These are phyloP conservation scores for Eimeria necatrix DNA, from an alignment of 169 alveolate species.

Conservation along the genomic window DNA sequence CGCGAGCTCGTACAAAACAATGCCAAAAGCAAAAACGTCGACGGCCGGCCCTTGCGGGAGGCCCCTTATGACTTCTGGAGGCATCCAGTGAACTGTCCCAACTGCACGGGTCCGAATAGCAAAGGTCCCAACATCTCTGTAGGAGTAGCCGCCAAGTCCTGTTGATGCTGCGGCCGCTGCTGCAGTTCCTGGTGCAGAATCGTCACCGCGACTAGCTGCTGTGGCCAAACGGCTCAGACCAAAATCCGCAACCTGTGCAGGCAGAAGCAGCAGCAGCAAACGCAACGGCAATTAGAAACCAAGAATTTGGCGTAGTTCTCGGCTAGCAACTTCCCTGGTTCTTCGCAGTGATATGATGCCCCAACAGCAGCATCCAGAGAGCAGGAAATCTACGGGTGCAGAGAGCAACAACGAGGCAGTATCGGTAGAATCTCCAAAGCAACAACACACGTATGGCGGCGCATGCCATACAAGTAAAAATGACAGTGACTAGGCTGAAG, in stretches of 20 bases:
- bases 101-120: constrained; percentile 72
- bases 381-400: background rate
- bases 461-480: too few species aligned
- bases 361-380: constrained; percentile 1
- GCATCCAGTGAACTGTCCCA: constrained; percentile 96
- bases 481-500: background rate
- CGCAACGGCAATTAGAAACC: background rate
- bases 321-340: too few species aligned
- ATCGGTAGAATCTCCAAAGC: background rate
- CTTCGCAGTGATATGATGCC: background rate
- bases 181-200: constrained; percentile 82
- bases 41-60: constrained; percentile 68
- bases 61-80: constrained; percentile 92
- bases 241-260: constrained; percentile 77
- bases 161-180: constrained; percentile 46
- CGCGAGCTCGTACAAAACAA: constrained; percentile 92
- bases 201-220: constrained; percentile 97
- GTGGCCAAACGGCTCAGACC: constrained; percentile 83
- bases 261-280: background rate
- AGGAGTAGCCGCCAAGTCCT: background rate
- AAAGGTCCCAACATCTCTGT: background rate
- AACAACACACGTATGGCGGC: too few species aligned
- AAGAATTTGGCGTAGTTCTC: too few species aligned
- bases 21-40: constrained; percentile 92
- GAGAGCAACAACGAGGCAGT: background rate